Base-by-base conservation (phyloP, 225 moss, liverwort and hornwort genomes). In the Straminergon stramineum region DNA sequence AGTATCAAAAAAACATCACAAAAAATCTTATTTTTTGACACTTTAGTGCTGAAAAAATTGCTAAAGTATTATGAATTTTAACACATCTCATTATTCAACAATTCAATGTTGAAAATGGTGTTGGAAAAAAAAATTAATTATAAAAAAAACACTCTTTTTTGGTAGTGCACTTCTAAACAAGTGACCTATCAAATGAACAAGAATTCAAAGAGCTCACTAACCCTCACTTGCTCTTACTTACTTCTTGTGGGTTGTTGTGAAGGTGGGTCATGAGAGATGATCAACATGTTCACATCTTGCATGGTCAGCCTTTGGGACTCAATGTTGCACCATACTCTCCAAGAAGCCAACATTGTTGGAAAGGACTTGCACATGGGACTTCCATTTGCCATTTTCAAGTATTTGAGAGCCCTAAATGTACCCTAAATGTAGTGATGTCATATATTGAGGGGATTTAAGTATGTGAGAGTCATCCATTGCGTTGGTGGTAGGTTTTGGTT, bases 121-220 rank as follows among this genome's bases (percentile, higher is more conserved):
- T 31, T 1, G 0, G 4, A 18, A 31, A 21, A 48, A 18, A 26
- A 31, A 48, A 45, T 45, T 48, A 48, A 12, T 2, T 51, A 5
- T 48, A 6, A 19, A 32, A 75, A 31, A 51, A 75, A 31, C 18
- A 18, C 18, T 17, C 4, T 48, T 19, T 7, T 1, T 12, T 2
- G 28, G 17, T 30, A 31, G 31, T 18, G 4, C 11, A 75, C 51
- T 21, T 76, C 7, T 20, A 7, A 51, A 51, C 5, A 19, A 51
- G 37, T 55, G 4, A 24, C 23, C 2, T 55, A 1, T 7, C 11
- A 79, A 37, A 55, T 5, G 0, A 37, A 56, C 7, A n/a, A 2
- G 3, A 17, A 52, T 52, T 52, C 52, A 52, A 24, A 37, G 24
- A 37, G 16, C 26, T 37, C 0, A 2, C 24, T 11, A 24, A 37